Evolutionary conservation across 352 stramenopile species (phyloP).

Genomic region (Hyphochytrium catenoides): DNA sequence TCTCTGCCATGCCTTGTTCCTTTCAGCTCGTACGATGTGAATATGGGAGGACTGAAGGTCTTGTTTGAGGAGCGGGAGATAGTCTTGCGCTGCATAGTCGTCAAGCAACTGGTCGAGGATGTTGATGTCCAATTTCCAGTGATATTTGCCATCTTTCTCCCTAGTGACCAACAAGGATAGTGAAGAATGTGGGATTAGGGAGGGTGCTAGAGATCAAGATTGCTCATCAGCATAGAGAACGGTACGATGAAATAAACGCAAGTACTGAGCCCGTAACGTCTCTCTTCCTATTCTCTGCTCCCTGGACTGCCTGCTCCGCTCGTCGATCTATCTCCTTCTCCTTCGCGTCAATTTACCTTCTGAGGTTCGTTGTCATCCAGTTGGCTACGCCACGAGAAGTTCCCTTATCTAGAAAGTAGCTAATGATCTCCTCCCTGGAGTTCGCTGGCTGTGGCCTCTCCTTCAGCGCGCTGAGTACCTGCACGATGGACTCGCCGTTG

Average conservation of each 20-base stretch:
- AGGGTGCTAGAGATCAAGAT: too few relatives aligned
- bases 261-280: too few relatives aligned
- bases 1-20: conserved; percentile 43
- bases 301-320: too few relatives aligned
- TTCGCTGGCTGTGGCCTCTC: conserved; percentile 35
- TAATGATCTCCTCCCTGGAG: conserved; percentile 34
- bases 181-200: too few relatives aligned
- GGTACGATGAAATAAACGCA: too few relatives aligned
- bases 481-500: conserved; percentile 40
- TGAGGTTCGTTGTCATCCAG: conserved; percentile 53
- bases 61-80: conserved; percentile 29
- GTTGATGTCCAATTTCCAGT: conserved; percentile 49
- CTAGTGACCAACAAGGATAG: too few relatives aligned
- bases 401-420: conserved; percentile 27
- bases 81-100: conserved; percentile 30
- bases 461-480: conserved; percentile 32
- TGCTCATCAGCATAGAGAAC: too few relatives aligned
- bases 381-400: conserved; percentile 33
- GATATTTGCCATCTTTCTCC: conserved; percentile 26
- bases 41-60: conserved; percentile 18
- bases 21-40: conserved; percentile 44
- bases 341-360: too few relatives aligned
- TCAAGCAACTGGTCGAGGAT: conserved; percentile 41
- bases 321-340: too few relatives aligned
- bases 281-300: too few relatives aligned